A percentile compares a stretch with the other conserved stretches of the same genome.
Conservation (phyloP, 1,284 basidiomycete species). For the Exobasidium cylindrosporum region DNA sequence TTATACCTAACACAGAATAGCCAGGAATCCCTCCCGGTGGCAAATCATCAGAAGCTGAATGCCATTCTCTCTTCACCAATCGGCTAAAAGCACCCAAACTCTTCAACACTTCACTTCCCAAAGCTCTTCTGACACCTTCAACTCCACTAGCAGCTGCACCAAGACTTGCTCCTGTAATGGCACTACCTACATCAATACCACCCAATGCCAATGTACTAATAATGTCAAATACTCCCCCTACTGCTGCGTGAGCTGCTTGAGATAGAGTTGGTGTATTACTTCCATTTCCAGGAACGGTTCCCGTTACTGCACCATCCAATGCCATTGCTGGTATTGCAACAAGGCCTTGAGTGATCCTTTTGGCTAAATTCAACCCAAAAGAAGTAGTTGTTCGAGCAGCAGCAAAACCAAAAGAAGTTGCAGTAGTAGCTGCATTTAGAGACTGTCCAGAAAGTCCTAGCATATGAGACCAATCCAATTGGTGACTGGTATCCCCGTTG, state of each 20-base stretch:
- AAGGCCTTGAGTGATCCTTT: constrained; percentile 39
- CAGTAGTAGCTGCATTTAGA: constrained; percentile 34
- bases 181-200: constrained; percentile 42
- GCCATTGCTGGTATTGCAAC: constrained; percentile 36
- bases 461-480: constrained; percentile 27
- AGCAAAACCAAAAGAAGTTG: constrained; percentile 38
- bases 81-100: constrained; percentile 32
- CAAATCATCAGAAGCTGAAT: constrained; percentile 29
- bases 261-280: constrained; percentile 24
- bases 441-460: constrained; percentile 30
- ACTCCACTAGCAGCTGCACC: constrained; percentile 38
- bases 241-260: constrained; percentile 29
- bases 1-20: constrained; percentile 37
- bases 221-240: constrained; percentile 41
- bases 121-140: constrained; percentile 31
- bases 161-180: constrained; percentile 37
- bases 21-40: constrained; percentile 46
- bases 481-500: constrained; percentile 4
- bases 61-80: constrained; percentile 47
- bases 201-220: constrained; percentile 40
- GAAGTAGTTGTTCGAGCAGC: constrained; percentile 35
- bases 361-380: constrained; percentile 38
- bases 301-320: constrained; percentile 33
- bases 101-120: constrained; percentile 39
- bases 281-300: constrained; percentile 24